phyloP scores from a whole-genome alignment of 805 yeast species.

The Dipodascopsis uninucleata region DNA sequence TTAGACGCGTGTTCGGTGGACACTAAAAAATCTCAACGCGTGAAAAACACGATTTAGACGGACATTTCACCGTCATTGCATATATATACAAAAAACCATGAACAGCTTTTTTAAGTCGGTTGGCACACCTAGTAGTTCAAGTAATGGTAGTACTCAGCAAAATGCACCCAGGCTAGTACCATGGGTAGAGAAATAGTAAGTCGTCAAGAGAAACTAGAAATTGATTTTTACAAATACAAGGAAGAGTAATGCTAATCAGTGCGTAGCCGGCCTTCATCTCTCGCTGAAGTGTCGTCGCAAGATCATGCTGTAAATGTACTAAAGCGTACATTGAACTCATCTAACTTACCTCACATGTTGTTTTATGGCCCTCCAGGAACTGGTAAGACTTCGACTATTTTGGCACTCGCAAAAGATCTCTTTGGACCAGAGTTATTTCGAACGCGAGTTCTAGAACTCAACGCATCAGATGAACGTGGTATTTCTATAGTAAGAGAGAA shows the following conservation, averaged over 20 bases:
- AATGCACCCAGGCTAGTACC: constrained; percentile 44
- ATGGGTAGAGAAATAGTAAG: constrained; percentile 86
- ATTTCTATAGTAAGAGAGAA: constrained; percentile 82
- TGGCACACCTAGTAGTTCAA: too few species aligned
- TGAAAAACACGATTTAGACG: too few species aligned
- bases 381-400: constrained; percentile 83
- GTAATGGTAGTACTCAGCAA: not conserved
- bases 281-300: constrained; percentile 88
- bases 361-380: constrained; percentile 95
- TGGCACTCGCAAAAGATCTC: constrained; percentile 75
- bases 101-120: too few species aligned
- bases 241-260: constrained; percentile 5
- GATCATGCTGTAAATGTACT: constrained; percentile 82
- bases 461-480: constrained; percentile 91
- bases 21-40: too few species aligned
- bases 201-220: too few species aligned
- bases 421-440: constrained; percentile 70
- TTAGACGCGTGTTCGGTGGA: too few species aligned
- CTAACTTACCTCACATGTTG: constrained; percentile 86
- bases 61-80: too few species aligned
- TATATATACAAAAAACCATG: too few species aligned
- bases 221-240: constrained; percentile 1
- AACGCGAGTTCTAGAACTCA: constrained; percentile 71
- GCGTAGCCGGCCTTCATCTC: constrained; percentile 69
- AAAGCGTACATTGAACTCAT: constrained; percentile 69